Conservation (phyloP, 305 asterid species). For the Fraxinus ornus region DNA sequence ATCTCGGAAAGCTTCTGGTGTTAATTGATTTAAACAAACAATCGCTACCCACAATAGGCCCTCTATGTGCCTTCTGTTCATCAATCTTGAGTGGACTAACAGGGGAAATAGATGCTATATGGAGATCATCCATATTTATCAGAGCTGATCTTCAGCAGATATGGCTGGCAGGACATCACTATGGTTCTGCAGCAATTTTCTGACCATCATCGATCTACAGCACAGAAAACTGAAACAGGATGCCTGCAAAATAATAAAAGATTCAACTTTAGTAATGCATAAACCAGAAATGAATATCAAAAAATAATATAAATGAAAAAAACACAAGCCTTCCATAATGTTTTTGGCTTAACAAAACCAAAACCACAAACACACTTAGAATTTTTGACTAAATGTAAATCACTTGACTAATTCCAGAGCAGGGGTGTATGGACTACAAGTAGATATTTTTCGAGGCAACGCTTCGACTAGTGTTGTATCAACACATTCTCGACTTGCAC, state of each 20-base stretch:
- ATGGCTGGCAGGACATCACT: conserved; percentile 8
- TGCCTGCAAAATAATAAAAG: conserved; percentile 17
- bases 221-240: conserved; percentile 2
- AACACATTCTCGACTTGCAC: neutral
- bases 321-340: neutral
- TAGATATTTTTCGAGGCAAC: neutral
- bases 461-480: neutral
- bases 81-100: conserved; percentile 11
- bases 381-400: neutral
- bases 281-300: neutral
- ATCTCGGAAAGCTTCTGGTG: conserved; percentile 3
- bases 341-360: neutral
- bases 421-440: neutral
- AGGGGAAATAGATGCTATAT: conserved; percentile 20
- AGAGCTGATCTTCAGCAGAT: conserved; percentile 14
- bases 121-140: conserved; percentile 22
- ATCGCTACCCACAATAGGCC: conserved; percentile 4
- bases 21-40: conserved; percentile 14
- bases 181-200: conserved; percentile 19
- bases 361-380: neutral
- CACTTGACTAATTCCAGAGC: neutral
- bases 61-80: conserved; percentile 14
- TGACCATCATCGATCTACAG: neutral
- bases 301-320: neutral
- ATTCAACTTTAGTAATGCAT: neutral